Evolutionary conservation across 2,329 filamentous ascomycete genomes (phyloP).

Genomic region (Drechslera avenae): DNA sequence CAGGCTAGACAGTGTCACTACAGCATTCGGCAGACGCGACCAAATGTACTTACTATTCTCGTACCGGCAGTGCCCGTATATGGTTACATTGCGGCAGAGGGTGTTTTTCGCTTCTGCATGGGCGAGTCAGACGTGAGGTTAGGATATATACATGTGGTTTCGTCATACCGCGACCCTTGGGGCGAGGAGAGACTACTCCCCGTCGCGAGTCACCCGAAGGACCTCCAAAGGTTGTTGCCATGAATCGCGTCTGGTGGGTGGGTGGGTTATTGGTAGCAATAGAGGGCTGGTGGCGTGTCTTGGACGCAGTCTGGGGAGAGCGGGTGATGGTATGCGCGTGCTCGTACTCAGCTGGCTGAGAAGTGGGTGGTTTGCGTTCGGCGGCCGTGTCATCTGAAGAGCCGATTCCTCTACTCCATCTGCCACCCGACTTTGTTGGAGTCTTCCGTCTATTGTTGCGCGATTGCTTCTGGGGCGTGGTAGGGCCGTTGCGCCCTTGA

Average conservation of each 20-base stretch:
- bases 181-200: conserved; percentile 50
- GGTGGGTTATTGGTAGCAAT: conserved; percentile 22
- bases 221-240: conserved; percentile 46
- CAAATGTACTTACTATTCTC: conserved; percentile 67
- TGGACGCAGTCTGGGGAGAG: conserved; percentile 25
- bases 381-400: conserved; percentile 39
- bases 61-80: conserved; percentile 91
- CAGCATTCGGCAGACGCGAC: conserved; percentile 7
- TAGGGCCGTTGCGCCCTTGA: conserved; percentile 27
- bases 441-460: too few species aligned
- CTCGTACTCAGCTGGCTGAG: conserved; percentile 24
- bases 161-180: conserved; percentile 51
- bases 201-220: conserved; percentile 50
- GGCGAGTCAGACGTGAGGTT: conserved; percentile 26
- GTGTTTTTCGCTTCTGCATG: conserved; percentile 75
- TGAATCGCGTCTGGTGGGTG: conserved; percentile 35
- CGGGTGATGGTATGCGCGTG: conserved; percentile 19
- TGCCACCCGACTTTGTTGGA: conserved; percentile 22
- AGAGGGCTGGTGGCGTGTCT: conserved; percentile 23
- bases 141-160: conserved; percentile 6
- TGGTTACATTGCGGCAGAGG: conserved; percentile 87
- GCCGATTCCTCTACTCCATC: conserved; percentile 39
- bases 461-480: conserved; percentile 36
- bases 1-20: conserved; percentile 56
- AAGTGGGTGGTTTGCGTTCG: conserved; percentile 30